These are phyloP conservation scores for Fusarium anguioides DNA, from an alignment of 2,329 filamentous ascomycete species.

Conservation along the genomic window DNA sequence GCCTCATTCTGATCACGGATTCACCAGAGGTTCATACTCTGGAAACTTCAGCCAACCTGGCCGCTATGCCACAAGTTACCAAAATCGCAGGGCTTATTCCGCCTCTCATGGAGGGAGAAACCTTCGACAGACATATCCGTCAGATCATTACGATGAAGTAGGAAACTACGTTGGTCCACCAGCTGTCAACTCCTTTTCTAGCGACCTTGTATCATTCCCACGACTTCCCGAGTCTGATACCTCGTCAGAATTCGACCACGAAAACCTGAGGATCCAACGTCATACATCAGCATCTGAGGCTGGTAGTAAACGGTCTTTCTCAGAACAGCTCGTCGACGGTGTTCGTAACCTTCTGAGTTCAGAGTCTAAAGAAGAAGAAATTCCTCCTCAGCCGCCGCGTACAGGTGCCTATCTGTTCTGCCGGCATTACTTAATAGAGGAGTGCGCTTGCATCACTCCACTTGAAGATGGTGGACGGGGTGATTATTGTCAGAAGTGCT, in stretches of 20 bases:
- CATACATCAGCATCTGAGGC: neutral
- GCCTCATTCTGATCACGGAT: neutral
- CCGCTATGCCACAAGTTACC: slow-evolving; percentile 16
- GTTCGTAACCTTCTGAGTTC: slow-evolving; percentile 25
- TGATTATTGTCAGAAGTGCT: slow-evolving; percentile 42
- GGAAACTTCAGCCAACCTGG: slow-evolving; percentile 25
- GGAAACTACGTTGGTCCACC: slow-evolving; percentile 31
- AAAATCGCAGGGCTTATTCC: slow-evolving; percentile 19
- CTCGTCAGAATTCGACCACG: slow-evolving; percentile 4
- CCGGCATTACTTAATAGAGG: slow-evolving; percentile 30
- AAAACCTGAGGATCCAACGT: neutral
- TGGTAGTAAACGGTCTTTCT: slow-evolving; percentile 7
- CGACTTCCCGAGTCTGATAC: slow-evolving; percentile 17
- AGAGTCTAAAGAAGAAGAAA: slow-evolving; percentile 3
- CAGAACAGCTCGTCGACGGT: slow-evolving; percentile 23
- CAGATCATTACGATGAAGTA: slow-evolving; percentile 27
- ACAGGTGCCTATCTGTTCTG: slow-evolving; percentile 36
- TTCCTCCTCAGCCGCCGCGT: slow-evolving; percentile 27
- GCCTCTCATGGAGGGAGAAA: slow-evolving; percentile 11
- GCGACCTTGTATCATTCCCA: slow-evolving; percentile 29
- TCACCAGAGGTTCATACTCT: slow-evolving; percentile 16
- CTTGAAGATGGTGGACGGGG: slow-evolving; percentile 21
- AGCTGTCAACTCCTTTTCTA: neutral
- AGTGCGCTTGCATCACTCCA: slow-evolving; percentile 30
- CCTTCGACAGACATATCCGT: slow-evolving; percentile 23